Evolutionary conservation across 164 flowering plant genomes (phyloP).

Genomic region (Platanus orientalis): DNA sequence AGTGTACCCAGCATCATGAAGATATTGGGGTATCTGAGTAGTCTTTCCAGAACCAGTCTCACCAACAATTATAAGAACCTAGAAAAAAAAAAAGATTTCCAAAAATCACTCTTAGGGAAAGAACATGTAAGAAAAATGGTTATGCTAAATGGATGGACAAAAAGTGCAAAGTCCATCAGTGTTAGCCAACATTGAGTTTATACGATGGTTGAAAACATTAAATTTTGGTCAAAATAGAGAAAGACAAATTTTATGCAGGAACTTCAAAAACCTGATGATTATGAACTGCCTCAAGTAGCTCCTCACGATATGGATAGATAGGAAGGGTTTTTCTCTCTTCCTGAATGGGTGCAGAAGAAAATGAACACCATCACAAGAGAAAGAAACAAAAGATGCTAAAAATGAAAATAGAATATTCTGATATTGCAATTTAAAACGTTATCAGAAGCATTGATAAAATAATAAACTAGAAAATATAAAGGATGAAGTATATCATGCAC

Average conservation of each 20-base stretch:
- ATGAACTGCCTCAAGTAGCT: conserved; percentile 66
- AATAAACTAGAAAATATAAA: not conserved
- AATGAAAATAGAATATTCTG: not conserved
- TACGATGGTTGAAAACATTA: too few relatives aligned
- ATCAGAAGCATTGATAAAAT: not conserved
- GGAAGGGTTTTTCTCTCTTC: conserved; percentile 84
- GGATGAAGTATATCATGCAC: not conserved
- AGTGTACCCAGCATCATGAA: conserved; percentile 95
- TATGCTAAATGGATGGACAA: too few relatives aligned
- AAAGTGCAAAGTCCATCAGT: too few relatives aligned
- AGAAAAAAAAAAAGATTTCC: too few relatives aligned
- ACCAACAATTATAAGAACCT: conserved; percentile 95
- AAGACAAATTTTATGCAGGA: not conserved
- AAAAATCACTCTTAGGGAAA: too few relatives aligned
- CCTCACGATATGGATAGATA: conserved; percentile 74
- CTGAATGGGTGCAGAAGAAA: conserved; percentile 33
- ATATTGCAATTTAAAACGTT: not conserved
- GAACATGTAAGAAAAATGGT: too few relatives aligned
- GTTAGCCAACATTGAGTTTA: too few relatives aligned
- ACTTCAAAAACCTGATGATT: conserved; percentile 67
- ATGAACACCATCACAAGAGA: not conserved
- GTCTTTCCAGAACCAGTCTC: conserved; percentile 99
- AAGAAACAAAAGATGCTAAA: not conserved
- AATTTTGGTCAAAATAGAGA: not conserved
- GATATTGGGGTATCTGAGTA: conserved; percentile 96